Base-by-base conservation (phyloP, 148 eudicot species). In the Bassia scoparia region DNA sequence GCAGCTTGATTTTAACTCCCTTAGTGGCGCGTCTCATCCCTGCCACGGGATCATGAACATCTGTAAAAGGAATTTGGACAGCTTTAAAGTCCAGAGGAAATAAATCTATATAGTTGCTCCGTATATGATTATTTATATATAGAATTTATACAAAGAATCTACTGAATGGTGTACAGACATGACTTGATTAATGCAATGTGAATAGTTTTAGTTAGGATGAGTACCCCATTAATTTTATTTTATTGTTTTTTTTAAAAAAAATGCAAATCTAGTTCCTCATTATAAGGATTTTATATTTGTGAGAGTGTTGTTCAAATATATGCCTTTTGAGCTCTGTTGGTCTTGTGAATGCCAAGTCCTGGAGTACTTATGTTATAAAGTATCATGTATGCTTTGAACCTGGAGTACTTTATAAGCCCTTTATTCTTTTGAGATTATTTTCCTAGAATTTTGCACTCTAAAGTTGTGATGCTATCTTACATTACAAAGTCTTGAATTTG, bases 341-440 rank as follows among this genome's bases (percentile, higher is more conserved):
- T 21, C n/a, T 6, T 52, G 4, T 20, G 7, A 17, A 2, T 52
- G 21, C 56, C 53, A 52, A 60, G 48, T 48, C 18, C 21, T 30
- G 12, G 67, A 62, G 55, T 69, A 53, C 52, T 67, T 82, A 9
- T 80, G 68, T 31, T 86, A 75, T 71, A 64, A 83, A 96, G 99
- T 96, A 96, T 69, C 90, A 97, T 82, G 99, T 92, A 79, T 96
- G 99, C 86, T 96, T 96, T 82, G 99, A 97, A 60, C 89, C 99
- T 75, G 99, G 99, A 76, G 78, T 92, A 58, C 46, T 41, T 41
- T 0, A 8, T 41, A 41, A 41, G 6, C 46, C 46, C 46, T 41
- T 11, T 33, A 20, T 33, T 58, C 31, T 46, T 46, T 23, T 49
- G 68, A 48, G 33, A 21, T 43, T 61, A 30, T 20, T 16, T 6